phyloP scores from a whole-genome alignment of 2,329 filamentous ascomycete genomes.

The Fusarium phyllophilum region DNA sequence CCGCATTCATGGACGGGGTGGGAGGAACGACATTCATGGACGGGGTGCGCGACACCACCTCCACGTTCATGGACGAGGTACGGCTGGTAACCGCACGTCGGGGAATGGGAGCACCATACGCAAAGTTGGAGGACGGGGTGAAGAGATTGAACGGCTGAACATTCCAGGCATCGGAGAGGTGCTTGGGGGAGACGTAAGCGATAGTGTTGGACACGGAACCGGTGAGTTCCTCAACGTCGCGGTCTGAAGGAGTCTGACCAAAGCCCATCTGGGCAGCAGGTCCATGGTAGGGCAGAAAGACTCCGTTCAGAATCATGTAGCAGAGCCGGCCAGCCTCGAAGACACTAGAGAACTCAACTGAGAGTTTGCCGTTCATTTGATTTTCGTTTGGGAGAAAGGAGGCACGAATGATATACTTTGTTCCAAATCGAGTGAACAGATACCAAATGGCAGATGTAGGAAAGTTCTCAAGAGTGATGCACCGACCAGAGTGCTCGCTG shows the following conservation, averaged over 20 bases:
- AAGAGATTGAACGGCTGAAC: not conserved
- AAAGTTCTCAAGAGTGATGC: slow-evolving; percentile 30
- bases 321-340: slow-evolving; percentile 8
- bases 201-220: not conserved
- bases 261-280: not conserved
- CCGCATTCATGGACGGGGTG: too few relatives aligned
- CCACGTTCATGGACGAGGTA: not conserved
- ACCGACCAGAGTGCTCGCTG: slow-evolving; percentile 10
- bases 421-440: slow-evolving; percentile 26
- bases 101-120: not conserved
- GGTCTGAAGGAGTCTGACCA: not conserved
- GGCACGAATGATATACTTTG: slow-evolving; percentile 9
- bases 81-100: not conserved
- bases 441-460: slow-evolving; percentile 36
- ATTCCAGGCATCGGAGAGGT: not conserved
- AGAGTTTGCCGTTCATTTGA: not conserved
- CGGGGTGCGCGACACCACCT: not conserved
- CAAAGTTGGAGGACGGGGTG: accelerated
- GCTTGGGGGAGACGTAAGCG: not conserved
- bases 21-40: not conserved
- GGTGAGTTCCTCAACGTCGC: not conserved
- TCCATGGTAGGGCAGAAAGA: not conserved
- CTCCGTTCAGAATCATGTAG: not conserved
- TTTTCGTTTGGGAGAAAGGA: not conserved
- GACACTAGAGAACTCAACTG: slow-evolving; percentile 34